These are phyloP conservation scores for Poa pratensis DNA, from an alignment of 176 grass and related monocot genomes.

Conservation along the genomic window DNA sequence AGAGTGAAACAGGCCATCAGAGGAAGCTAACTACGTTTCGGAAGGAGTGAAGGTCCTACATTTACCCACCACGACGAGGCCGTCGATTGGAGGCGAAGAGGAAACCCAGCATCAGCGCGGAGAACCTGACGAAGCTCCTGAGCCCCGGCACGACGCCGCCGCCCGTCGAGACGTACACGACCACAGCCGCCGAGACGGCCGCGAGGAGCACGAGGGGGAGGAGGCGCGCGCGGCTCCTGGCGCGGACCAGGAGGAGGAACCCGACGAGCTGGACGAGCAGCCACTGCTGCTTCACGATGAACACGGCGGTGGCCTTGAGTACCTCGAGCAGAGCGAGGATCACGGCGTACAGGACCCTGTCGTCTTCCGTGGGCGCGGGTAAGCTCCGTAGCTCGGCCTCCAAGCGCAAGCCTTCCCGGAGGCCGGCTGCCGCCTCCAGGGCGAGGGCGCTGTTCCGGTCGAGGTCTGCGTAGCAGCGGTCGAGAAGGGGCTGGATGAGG, in stretches of 20 bases:
- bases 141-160: background rate
- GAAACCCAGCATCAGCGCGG: conserved; percentile 10
- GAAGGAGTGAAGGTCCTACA: background rate
- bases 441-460: background rate
- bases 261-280: too few relatives aligned
- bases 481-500: background rate
- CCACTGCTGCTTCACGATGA: too few relatives aligned
- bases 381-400: too few relatives aligned
- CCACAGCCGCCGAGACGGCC: background rate
- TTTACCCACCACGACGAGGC: background rate
- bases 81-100: background rate
- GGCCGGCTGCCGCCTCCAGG: background rate
- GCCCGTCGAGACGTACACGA: too few relatives aligned
- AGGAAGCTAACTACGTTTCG: background rate
- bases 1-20: too few relatives aligned
- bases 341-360: too few relatives aligned
- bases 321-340: too few relatives aligned
- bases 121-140: conserved; percentile 29
- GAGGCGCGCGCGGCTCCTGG: too few relatives aligned
- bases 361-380: background rate
- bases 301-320: too few relatives aligned
- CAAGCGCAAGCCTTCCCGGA: background rate
- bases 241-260: too few relatives aligned
- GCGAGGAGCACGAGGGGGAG: background rate
- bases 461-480: background rate